Evolutionary conservation across 805 yeast genomes (phyloP).

Genomic region (Saturnispora gosingensis): DNA sequence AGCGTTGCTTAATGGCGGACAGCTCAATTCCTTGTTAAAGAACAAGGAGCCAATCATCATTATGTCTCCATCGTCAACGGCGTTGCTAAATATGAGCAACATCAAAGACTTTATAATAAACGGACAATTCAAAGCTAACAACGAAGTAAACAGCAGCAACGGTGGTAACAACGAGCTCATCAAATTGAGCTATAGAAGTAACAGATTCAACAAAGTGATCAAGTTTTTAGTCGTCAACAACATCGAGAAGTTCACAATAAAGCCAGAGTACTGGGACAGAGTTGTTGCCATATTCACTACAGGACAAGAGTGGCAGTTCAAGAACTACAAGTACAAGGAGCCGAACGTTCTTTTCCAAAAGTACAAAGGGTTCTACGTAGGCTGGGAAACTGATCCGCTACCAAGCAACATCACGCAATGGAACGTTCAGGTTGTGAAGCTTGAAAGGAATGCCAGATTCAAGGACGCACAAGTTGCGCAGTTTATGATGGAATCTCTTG

Average conservation of each 20-base stretch:
- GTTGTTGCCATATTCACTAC: conserved; percentile 94
- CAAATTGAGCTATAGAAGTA: conserved; percentile 47
- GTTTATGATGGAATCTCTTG: conserved; percentile 77
- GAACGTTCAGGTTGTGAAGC: conserved; percentile 73
- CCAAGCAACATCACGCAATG: conserved; percentile 73
- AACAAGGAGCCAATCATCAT: conserved; percentile 60
- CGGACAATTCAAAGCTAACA: conserved; percentile 43
- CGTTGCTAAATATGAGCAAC: conserved; percentile 55
- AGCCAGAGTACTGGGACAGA: conserved; percentile 97
- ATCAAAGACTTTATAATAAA: conserved; percentile 63
- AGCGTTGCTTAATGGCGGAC: background rate
- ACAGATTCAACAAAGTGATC: conserved; percentile 43
- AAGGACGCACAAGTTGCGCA: conserved; percentile 83
- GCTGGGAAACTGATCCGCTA: conserved; percentile 67
- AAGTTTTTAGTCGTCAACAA: conserved; percentile 79
- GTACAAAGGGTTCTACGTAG: conserved; percentile 72
- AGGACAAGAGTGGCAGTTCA: conserved; percentile 96
- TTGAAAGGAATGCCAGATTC: conserved; percentile 79
- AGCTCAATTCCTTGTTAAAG: conserved; percentile 13
- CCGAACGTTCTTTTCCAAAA: conserved; percentile 77
- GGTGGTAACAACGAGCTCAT: conserved; percentile 27
- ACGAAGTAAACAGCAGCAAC: conserved; percentile 15
- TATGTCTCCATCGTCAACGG: conserved; percentile 72
- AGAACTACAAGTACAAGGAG: conserved; percentile 71
- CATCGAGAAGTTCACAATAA: conserved; percentile 76